phyloP scores from a whole-genome alignment of 2,329 filamentous ascomycete genomes.

The Sclerotiophoma versabilis region DNA sequence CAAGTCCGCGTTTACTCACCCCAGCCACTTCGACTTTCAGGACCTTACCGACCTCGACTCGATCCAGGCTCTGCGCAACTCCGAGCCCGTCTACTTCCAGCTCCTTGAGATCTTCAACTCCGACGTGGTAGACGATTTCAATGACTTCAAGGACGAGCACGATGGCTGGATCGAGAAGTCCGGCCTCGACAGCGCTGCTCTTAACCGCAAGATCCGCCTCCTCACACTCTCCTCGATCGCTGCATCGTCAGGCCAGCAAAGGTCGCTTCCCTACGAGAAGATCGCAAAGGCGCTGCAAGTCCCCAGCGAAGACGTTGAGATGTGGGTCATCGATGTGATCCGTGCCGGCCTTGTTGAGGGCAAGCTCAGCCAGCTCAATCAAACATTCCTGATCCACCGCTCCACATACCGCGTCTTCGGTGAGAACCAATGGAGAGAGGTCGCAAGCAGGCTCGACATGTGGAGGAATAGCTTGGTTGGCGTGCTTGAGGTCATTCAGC shows the following conservation, averaged over 20 bases:
- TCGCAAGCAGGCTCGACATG: conserved; percentile 86
- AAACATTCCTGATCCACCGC: conserved; percentile 94
- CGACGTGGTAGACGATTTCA: conserved; percentile 93
- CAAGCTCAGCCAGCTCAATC: conserved; percentile 90
- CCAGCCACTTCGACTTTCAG: conserved; percentile 75
- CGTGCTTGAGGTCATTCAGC: conserved; percentile 78
- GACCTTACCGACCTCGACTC: conserved; percentile 74
- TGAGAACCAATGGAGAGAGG: conserved; percentile 97
- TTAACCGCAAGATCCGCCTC: conserved; percentile 95
- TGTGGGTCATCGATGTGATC: conserved; percentile 99
- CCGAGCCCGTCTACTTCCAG: conserved; percentile 85
- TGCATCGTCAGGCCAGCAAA: conserved; percentile 75
- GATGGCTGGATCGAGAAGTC: conserved; percentile 83
- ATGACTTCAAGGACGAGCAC: conserved; percentile 93
- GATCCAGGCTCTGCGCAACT: conserved; percentile 85
- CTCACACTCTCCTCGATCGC: conserved; percentile 91
- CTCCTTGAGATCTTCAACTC: conserved; percentile 95
- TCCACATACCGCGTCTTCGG: conserved; percentile 96
- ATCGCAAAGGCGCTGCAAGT: conserved; percentile 89
- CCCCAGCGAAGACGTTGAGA: conserved; percentile 83
- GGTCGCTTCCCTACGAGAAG: conserved; percentile 85
- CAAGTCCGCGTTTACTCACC: conserved; percentile 70
- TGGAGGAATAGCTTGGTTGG: conserved; percentile 84
- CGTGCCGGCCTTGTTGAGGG: conserved; percentile 94
- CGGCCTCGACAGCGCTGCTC: conserved; percentile 71